These are phyloP conservation scores for Annona squamosa DNA, from an alignment of 164 flowering plant species.

Conservation along the genomic window DNA sequence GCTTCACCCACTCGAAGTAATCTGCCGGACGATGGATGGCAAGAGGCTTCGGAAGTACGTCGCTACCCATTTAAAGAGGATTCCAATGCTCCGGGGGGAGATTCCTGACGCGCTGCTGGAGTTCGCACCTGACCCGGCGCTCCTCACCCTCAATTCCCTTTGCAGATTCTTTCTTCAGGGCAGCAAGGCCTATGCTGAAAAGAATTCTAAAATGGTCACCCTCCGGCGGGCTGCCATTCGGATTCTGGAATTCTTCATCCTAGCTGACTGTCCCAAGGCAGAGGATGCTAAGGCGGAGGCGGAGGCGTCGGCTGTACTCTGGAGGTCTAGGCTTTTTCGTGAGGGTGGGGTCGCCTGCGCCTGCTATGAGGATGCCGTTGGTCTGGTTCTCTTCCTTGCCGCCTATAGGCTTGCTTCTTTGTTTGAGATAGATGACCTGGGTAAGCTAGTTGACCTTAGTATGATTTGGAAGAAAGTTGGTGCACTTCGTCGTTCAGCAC, in stretches of 20 bases:
- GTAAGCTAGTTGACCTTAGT: slow-evolving; percentile 26
- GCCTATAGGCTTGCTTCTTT: slow-evolving; percentile 38
- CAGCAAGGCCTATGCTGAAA: slow-evolving; percentile 25
- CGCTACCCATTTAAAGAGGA: slow-evolving; percentile 10
- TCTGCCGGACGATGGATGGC: slow-evolving; percentile 31
- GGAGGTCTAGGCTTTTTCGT: slow-evolving; percentile 36
- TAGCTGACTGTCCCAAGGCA: slow-evolving; percentile 16
- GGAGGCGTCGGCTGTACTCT: slow-evolving; percentile 25
- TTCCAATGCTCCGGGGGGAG: slow-evolving; percentile 28
- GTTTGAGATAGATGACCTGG: slow-evolving; percentile 30
- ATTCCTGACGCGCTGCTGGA: slow-evolving; percentile 35
- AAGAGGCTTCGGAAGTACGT: slow-evolving; percentile 32
- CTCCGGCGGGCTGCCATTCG: slow-evolving; percentile 31
- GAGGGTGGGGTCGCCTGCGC: slow-evolving; percentile 43
- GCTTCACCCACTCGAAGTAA: slow-evolving; percentile 18
- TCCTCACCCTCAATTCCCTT: slow-evolving; percentile 37
- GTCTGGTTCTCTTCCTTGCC: slow-evolving; percentile 41
- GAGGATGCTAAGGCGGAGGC: slow-evolving; percentile 28
- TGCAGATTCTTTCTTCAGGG: slow-evolving; percentile 48
- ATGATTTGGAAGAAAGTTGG: slow-evolving; percentile 22
- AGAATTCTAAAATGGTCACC: slow-evolving; percentile 26
- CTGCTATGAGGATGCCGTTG: slow-evolving; percentile 35
- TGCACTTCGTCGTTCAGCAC: slow-evolving; percentile 26
- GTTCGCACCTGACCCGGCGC: slow-evolving; percentile 33
- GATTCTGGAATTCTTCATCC: slow-evolving; percentile 30